Evolutionary conservation across 2,329 filamentous ascomycete species (phyloP), one percentile per base, ranked within the genome.

Genomic region (Hypoxylon sp.): DNA sequence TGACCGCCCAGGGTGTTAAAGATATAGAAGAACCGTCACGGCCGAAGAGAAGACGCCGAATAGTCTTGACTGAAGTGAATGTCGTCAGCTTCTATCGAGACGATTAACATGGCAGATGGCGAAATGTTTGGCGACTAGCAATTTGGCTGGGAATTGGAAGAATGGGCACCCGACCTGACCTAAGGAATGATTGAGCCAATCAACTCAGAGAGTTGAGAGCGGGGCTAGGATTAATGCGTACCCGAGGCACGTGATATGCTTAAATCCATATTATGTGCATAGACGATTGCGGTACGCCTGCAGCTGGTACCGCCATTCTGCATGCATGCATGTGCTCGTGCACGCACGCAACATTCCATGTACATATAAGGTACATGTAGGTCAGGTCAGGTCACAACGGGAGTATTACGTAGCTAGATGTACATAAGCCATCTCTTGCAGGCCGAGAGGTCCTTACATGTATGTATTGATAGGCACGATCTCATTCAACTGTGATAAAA

Each of bases 101-200:
- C 50, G 49, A 56, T 67, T 61, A 61, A 65, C 61, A 57, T 50
- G 58, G 16, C 30, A 28, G 40, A 45, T 48, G 42, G 44, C 54
- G 53, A 48, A 48, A 28, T 33, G 53, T 48, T 62, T 58, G 54
- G 53, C 52, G 16, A 24, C 36, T 26, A 61, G 50, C 58, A 54
- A 62, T 60, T 63, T 65, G 58, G 62, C 65, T n/a, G n/a, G 62
- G 65, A 56, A 68, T 68, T 65, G 61, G 61, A 59, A 45, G 50
- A 52, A 44, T 52, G 32, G 36, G 30, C 22, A 24, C 26, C 38
- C n/a, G n/a, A n/a, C n/a, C n/a, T n/a, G 44, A n/a, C 26, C 22
- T 40, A 11, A 30, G 38, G 22, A 48, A 33, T 8, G 4, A 44
- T 20, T 40, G 18, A 38, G 24, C 57, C 61, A 65, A 65, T 61